Conservation (phyloP, 768 basidiomycete genomes). For the Goffeauzyma gilvescens region DNA sequence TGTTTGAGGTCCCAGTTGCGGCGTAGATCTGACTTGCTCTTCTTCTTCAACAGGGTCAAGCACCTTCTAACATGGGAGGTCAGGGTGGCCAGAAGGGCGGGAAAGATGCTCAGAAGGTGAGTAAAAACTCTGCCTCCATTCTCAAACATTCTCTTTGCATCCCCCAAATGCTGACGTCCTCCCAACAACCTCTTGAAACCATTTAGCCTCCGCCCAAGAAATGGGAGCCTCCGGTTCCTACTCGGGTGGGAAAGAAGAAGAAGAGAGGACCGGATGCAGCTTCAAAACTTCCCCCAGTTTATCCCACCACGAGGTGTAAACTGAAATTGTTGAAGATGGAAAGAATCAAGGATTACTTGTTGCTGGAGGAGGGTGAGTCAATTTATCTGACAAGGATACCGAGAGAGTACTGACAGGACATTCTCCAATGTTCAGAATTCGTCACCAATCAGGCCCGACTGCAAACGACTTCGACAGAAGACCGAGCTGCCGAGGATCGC, state of each 20-base stretch:
- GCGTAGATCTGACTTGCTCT: no score
- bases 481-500: slow-evolving; percentile 87
- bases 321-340: slow-evolving; percentile 90
- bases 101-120: no score
- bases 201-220: slow-evolving; percentile 50
- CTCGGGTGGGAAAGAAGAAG: slow-evolving; percentile 94
- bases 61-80: no score
- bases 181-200: background rate
- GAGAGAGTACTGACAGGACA: background rate
- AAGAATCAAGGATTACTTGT: slow-evolving; percentile 90
- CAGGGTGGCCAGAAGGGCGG: no score
- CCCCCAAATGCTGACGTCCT: no score
- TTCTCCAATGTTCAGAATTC: slow-evolving; percentile 14
- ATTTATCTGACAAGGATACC: slow-evolving; percentile 41
- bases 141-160: no score
- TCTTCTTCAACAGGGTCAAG: no score
- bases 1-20: no score
- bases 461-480: slow-evolving; percentile 45
- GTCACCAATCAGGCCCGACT: slow-evolving; percentile 29
- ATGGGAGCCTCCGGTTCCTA: slow-evolving; percentile 95
- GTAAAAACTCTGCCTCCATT: no score
- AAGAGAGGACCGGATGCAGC: slow-evolving; percentile 77
- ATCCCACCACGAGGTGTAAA: slow-evolving; percentile 84
- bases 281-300: slow-evolving; percentile 78
- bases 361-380: slow-evolving; percentile 50